phyloP scores from a whole-genome alignment of 2,329 filamentous ascomycete genomes.

The Xylaria sp. region DNA sequence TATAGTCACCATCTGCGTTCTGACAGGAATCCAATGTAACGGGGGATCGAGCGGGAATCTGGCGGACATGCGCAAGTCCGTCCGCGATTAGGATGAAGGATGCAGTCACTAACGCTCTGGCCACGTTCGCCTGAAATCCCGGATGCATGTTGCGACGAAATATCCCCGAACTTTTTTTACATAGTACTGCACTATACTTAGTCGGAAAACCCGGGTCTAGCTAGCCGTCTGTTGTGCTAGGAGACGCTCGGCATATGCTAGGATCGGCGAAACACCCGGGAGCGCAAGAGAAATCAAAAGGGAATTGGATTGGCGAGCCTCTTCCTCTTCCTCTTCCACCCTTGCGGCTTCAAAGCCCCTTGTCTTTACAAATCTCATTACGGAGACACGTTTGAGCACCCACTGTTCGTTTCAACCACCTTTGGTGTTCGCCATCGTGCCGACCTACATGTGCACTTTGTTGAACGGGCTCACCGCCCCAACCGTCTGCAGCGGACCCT shows the following conservation, averaged over 20 bases:
- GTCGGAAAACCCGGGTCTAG: not conserved
- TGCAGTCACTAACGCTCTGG: not conserved
- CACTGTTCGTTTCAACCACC: not conserved
- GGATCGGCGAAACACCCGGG: conserved; percentile 10
- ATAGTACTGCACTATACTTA: not conserved
- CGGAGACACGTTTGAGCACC: not conserved
- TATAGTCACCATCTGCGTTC: not conserved
- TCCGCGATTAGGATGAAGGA: not conserved
- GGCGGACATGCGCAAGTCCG: no score
- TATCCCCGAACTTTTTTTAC: not conserved
- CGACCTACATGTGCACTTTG: not conserved
- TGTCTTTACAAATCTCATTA: conserved; percentile 9
- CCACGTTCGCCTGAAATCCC: not conserved
- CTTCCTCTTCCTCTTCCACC: not conserved
- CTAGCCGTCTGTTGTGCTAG: not conserved
- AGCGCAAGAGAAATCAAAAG: not conserved
- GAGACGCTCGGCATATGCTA: not conserved
- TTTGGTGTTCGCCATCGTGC: not conserved
- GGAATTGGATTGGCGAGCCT: not conserved
- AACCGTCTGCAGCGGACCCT: not conserved
- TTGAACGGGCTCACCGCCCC: not conserved
- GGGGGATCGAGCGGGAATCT: no score
- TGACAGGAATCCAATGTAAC: not conserved
- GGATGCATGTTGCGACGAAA: conserved; percentile 2
- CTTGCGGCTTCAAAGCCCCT: not conserved